These are phyloP conservation scores for Tympanopsis confertula DNA, from an alignment of 2,329 filamentous ascomycete species.

Conservation along the genomic window DNA sequence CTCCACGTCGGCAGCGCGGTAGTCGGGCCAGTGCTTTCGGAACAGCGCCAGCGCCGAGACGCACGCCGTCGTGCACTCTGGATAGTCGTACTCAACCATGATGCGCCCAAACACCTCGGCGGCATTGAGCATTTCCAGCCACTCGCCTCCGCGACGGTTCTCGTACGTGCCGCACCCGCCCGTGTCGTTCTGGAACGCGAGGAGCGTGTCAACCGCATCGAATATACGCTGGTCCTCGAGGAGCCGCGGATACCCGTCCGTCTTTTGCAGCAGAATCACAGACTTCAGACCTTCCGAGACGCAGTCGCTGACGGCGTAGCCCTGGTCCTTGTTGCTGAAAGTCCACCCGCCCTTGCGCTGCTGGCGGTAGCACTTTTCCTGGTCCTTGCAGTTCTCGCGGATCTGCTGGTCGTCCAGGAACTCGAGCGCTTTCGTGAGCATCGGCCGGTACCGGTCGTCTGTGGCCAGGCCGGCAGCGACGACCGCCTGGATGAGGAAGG, in stretches of 20 bases:
- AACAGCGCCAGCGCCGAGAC: conserved; percentile 55
- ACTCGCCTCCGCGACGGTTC: conserved; percentile 42
- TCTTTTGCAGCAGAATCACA: conserved; percentile 46
- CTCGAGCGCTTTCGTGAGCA: conserved; percentile 47
- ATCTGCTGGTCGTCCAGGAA: conserved; percentile 59
- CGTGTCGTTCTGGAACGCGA: conserved; percentile 52
- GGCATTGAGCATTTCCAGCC: conserved; percentile 53
- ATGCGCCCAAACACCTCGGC: conserved; percentile 61
- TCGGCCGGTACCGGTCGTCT: conserved; percentile 40
- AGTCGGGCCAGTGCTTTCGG: conserved; percentile 43
- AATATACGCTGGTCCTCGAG: conserved; percentile 42
- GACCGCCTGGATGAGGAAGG: conserved; percentile 50
- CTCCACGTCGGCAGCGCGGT: conserved; percentile 44
- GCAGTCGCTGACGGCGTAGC: conserved; percentile 60
- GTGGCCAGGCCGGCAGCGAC: conserved; percentile 43
- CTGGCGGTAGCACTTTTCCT: conserved; percentile 52
- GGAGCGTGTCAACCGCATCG: conserved; percentile 51
- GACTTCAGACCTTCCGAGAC: conserved; percentile 54
- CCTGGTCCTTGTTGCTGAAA: conserved; percentile 54
- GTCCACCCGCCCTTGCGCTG: conserved; percentile 57
- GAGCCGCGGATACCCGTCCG: conserved; percentile 39
- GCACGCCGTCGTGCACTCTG: conserved; percentile 58
- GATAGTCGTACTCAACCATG: conserved; percentile 64
- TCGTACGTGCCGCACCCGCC: conserved; percentile 60
- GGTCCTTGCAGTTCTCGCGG: conserved; percentile 42